Percentiles rank a stretch among this genome's conserved stretches.
These are phyloP conservation scores for Debaryomyces psychrophilus DNA, from an alignment of 1,139 yeast species.

Conservation along the genomic window DNA sequence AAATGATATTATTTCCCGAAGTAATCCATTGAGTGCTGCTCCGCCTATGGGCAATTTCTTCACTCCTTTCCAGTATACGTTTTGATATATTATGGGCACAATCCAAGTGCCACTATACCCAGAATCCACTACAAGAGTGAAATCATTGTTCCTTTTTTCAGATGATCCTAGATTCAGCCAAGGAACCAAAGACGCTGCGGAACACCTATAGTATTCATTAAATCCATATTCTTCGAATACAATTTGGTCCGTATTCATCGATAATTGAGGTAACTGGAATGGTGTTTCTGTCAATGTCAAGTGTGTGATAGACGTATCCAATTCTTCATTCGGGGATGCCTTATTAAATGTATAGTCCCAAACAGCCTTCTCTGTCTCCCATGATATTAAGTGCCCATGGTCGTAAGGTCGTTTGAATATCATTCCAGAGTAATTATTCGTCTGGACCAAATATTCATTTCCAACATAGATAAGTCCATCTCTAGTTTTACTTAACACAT, in stretches of 20 bases:
- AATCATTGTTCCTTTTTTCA: constrained; percentile 49
- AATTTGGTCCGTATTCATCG: constrained; percentile 87
- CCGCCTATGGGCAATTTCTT: constrained; percentile 85
- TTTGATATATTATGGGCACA: constrained; percentile 80
- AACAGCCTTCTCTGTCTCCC: constrained; percentile 90
- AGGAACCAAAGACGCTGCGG: constrained; percentile 71
- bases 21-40: constrained; percentile 73
- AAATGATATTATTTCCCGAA: constrained; percentile 83
- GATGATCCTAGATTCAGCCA: constrained; percentile 42
- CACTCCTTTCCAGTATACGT: constrained; percentile 77
- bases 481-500: constrained; percentile 72
- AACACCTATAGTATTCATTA: constrained; percentile 61
- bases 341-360: constrained; percentile 77
- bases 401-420: constrained; percentile 82
- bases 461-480: constrained; percentile 80
- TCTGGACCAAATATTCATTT: constrained; percentile 59
- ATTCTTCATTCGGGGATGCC: constrained; percentile 33
- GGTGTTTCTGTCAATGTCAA: constrained; percentile 77
- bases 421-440: constrained; percentile 77
- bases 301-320: constrained; percentile 52
- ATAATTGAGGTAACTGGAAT: constrained; percentile 78
- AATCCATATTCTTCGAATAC: constrained; percentile 94
- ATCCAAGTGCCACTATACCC: constrained; percentile 91
- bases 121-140: constrained; percentile 79
- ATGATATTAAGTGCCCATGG: constrained; percentile 83